Conservation (phyloP, 2,329 filamentous ascomycete genomes). For the Alternaria triticimaculans region DNA sequence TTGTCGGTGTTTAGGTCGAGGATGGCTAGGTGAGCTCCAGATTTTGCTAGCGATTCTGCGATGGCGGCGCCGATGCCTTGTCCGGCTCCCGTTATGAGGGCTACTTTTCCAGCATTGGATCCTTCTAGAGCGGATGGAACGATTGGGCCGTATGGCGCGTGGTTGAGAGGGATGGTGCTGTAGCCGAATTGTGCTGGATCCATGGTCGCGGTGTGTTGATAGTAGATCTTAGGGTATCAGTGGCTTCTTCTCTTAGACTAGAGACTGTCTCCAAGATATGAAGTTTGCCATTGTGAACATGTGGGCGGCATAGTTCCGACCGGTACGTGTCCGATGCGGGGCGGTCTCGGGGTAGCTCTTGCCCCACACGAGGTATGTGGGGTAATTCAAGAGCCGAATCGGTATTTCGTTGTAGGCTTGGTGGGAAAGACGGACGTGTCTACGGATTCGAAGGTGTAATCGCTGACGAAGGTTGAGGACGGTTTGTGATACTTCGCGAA, state of each 20-base stretch:
- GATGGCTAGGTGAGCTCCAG: slow-evolving; percentile 36
- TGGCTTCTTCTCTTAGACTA: no score
- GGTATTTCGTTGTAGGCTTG: not conserved
- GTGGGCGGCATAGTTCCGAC: not conserved
- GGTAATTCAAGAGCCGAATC: slow-evolving; percentile 1
- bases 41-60: slow-evolving; percentile 33
- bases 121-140: slow-evolving; percentile 19
- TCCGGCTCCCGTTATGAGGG: slow-evolving; percentile 36
- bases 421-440: not conserved
- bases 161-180: slow-evolving; percentile 27
- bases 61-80: slow-evolving; percentile 41
- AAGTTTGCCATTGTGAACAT: not conserved
- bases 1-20: slow-evolving; percentile 32
- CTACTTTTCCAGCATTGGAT: slow-evolving; percentile 33
- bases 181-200: slow-evolving; percentile 31
- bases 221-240: not conserved
- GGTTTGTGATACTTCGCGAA: not conserved
- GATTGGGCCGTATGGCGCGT: slow-evolving; percentile 27
- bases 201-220: slow-evolving; percentile 11
- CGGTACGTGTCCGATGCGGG: slow-evolving; percentile 1
- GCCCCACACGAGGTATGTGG: slow-evolving; percentile 9
- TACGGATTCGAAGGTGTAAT: not conserved
- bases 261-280: not conserved
- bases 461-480: not conserved
- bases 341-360: slow-evolving; percentile 1